Percentiles rank a stretch among this genome's conserved stretches.
Conservation (phyloP, 805 yeast genomes). For the Candida endomychidarum region DNA sequence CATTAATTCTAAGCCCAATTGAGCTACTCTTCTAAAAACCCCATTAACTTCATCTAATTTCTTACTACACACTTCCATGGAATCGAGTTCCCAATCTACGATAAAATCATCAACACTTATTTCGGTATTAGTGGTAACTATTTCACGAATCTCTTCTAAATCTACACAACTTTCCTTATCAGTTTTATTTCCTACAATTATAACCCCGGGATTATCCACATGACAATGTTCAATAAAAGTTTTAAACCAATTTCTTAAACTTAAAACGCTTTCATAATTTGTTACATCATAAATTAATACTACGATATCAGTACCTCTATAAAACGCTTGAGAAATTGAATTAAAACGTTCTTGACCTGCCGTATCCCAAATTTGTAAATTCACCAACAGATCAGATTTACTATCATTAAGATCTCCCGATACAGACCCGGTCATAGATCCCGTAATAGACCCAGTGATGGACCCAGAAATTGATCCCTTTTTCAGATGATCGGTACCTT, state of each 20-base stretch:
- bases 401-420: not conserved
- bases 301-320: slow-evolving; percentile 58
- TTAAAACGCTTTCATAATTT: slow-evolving; percentile 49
- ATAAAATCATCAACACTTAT: slow-evolving; percentile 27
- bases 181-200: slow-evolving; percentile 54
- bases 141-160: slow-evolving; percentile 33
- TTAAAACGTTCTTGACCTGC: slow-evolving; percentile 50
- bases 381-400: slow-evolving; percentile 20
- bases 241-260: slow-evolving; percentile 48
- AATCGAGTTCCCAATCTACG: slow-evolving; percentile 33
- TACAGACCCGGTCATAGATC: too few species aligned
- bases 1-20: slow-evolving; percentile 27
- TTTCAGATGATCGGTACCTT: too few species aligned
- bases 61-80: slow-evolving; percentile 35
- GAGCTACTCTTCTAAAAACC: slow-evolving; percentile 38
- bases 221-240: slow-evolving; percentile 50
- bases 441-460: too few species aligned
- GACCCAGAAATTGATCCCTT: too few species aligned
- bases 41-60: slow-evolving; percentile 29
- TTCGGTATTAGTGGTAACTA: slow-evolving; percentile 23
- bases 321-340: slow-evolving; percentile 53
- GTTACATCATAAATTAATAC: slow-evolving; percentile 55
- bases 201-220: slow-evolving; percentile 46
- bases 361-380: slow-evolving; percentile 57
- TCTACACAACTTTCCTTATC: slow-evolving; percentile 44